These are phyloP conservation scores for Oryza australiensis DNA, from an alignment of 176 grass and related monocot genomes.

Conservation along the genomic window DNA sequence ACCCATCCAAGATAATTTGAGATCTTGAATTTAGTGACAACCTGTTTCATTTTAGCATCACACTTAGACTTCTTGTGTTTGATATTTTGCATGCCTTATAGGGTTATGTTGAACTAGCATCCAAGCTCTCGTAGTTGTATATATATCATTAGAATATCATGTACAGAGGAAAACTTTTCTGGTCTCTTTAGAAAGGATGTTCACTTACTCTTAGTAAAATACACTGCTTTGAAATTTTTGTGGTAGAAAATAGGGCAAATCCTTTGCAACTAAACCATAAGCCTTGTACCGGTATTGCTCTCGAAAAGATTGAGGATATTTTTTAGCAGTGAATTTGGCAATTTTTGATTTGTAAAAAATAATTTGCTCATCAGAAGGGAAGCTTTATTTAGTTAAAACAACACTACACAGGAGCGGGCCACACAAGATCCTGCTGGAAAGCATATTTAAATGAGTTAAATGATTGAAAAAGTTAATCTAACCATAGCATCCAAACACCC, in stretches of 20 bases:
- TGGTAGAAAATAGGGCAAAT: neutral
- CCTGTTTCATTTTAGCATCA: slow-evolving; percentile 6
- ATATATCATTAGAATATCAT: neutral
- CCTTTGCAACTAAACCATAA: neutral
- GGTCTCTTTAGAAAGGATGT: neutral
- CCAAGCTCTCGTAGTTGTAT: neutral
- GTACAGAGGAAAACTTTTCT: neutral
- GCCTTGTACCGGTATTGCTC: neutral
- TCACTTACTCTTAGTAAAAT: neutral
- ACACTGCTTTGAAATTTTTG: neutral
- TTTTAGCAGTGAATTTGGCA: slow-evolving; percentile 4
- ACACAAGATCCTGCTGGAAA: too few relatives aligned
- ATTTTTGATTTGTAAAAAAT: too few relatives aligned
- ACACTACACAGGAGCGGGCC: too few relatives aligned
- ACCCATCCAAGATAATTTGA: slow-evolving; percentile 4
- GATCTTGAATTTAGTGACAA: neutral
- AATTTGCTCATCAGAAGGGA: too few relatives aligned
- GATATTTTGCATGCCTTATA: neutral
- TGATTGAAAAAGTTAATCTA: too few relatives aligned
- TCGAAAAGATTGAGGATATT: neutral
- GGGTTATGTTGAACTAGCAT: neutral
- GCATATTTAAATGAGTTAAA: too few relatives aligned
- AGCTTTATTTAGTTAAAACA: too few relatives aligned
- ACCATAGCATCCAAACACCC: too few relatives aligned
- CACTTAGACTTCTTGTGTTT: slow-evolving; percentile 16